phyloP scores from a whole-genome alignment of 2,329 filamentous ascomycete species.

The Xylariaceae sp. region DNA sequence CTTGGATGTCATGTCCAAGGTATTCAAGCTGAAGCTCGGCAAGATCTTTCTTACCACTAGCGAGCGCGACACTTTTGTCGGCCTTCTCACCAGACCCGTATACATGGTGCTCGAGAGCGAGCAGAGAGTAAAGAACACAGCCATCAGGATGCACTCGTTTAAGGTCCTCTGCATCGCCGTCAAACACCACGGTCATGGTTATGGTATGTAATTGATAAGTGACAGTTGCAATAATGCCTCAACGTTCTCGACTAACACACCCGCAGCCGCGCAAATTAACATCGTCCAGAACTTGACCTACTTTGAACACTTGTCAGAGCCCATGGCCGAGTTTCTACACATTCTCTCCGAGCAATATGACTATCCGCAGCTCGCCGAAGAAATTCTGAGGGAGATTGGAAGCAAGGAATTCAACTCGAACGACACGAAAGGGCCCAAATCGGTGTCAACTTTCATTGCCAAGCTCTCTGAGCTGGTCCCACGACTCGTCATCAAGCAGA shows the following conservation, averaged over 20 bases:
- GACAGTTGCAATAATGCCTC: not conserved
- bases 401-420: slow-evolving; percentile 98
- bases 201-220: slow-evolving; percentile 56
- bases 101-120: slow-evolving; percentile 95
- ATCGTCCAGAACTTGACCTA: slow-evolving; percentile 98
- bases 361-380: slow-evolving; percentile 90
- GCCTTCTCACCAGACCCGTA: slow-evolving; percentile 84
- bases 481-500: slow-evolving; percentile 91
- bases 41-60: slow-evolving; percentile 96
- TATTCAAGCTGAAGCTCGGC: slow-evolving; percentile 84
- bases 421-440: slow-evolving; percentile 92
- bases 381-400: slow-evolving; percentile 88
- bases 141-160: slow-evolving; percentile 94
- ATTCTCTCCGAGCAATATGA: slow-evolving; percentile 97
- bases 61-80: slow-evolving; percentile 91
- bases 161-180: slow-evolving; percentile 94
- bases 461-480: slow-evolving; percentile 91
- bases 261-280: slow-evolving; percentile 84
- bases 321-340: slow-evolving; percentile 97
- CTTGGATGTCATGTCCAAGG: slow-evolving; percentile 92
- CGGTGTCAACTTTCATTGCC: slow-evolving; percentile 87
- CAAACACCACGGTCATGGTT: slow-evolving; percentile 96
- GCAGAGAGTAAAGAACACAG: slow-evolving; percentile 80
- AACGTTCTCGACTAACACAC: slow-evolving; percentile 14
- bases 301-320: slow-evolving; percentile 97